Percentiles rank a stretch among this genome's conserved stretches.
phyloP scores from a whole-genome alignment of 345 rosid species.

The Syzygium aromaticum region DNA sequence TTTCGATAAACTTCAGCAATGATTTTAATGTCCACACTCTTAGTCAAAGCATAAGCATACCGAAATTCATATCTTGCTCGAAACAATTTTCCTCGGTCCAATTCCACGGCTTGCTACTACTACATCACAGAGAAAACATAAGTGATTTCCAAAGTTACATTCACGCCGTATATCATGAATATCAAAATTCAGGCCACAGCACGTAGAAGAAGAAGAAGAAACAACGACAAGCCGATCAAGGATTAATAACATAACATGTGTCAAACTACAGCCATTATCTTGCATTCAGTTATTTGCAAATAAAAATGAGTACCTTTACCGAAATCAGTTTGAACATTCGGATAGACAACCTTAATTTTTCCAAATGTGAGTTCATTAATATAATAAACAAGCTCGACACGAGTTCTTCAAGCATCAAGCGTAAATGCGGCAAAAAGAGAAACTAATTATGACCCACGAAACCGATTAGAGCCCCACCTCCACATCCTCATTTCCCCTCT shows the following conservation, averaged over 20 bases:
- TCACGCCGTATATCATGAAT: background rate
- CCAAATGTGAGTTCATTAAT: background rate
- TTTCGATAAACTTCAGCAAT: background rate
- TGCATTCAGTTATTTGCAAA: background rate
- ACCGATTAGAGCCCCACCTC: background rate
- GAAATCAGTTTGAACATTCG: background rate
- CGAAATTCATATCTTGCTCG: constrained; percentile 21
- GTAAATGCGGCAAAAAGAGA: background rate
- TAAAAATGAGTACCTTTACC: background rate
- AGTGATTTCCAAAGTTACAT: background rate
- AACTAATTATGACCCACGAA: background rate
- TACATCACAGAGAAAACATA: constrained; percentile 7
- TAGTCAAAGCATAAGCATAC: constrained; percentile 15
- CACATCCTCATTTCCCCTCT: background rate
- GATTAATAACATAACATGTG: background rate
- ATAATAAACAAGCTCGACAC: background rate
- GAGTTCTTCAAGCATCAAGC: background rate
- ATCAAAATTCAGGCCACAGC: background rate
- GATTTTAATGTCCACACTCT: background rate
- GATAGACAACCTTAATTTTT: background rate
- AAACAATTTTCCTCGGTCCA: constrained; percentile 26
- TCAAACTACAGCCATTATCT: background rate
- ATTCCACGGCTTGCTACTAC: constrained; percentile 23
- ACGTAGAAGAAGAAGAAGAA: background rate
- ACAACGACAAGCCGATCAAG: background rate